Evolutionary conservation across 305 asterid species (phyloP).

Genomic region (Petunia hybrid): DNA sequence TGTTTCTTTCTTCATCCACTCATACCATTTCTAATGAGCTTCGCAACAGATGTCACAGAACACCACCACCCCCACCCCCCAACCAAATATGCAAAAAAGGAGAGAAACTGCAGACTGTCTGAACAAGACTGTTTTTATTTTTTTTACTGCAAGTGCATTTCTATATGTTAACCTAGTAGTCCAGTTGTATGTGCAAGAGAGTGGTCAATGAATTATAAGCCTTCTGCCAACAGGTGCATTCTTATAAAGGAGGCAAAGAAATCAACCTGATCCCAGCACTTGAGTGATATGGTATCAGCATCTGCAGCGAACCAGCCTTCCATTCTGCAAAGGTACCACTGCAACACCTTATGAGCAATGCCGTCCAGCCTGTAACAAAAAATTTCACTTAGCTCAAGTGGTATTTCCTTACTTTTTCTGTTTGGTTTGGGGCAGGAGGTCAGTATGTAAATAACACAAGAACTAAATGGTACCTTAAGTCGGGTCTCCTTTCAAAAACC

Average conservation of each 20-base stretch:
- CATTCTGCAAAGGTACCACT: conserved; percentile 99
- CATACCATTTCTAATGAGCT: conserved; percentile 3
- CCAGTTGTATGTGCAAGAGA: background rate
- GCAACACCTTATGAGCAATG: conserved; percentile 79
- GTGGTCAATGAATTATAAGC: background rate
- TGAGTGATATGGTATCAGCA: conserved; percentile 91
- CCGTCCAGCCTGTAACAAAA: conserved; percentile 76
- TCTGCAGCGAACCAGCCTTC: conserved; percentile 99
- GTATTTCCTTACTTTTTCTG: background rate
- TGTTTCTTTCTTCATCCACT: conserved; percentile 8
- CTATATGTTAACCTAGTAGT: background rate
- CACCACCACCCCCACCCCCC: no score
- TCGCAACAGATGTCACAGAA: background rate
- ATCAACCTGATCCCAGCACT: conserved; percentile 93
- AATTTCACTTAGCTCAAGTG: background rate
- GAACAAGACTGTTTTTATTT: background rate
- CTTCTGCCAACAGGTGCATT: background rate
- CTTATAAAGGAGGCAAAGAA: background rate
- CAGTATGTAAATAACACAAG: background rate
- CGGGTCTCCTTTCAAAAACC: conserved; percentile 80
- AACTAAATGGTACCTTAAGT: conserved; percentile 58
- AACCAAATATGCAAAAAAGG: background rate
- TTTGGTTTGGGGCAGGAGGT: background rate
- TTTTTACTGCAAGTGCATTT: background rate
- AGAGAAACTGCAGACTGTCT: background rate